Percentiles rank a stretch among this genome's conserved stretches.
Evolutionary conservation across 2,329 filamentous ascomycete genomes (phyloP).

Genomic region (Chaetomiaceae sp.): DNA sequence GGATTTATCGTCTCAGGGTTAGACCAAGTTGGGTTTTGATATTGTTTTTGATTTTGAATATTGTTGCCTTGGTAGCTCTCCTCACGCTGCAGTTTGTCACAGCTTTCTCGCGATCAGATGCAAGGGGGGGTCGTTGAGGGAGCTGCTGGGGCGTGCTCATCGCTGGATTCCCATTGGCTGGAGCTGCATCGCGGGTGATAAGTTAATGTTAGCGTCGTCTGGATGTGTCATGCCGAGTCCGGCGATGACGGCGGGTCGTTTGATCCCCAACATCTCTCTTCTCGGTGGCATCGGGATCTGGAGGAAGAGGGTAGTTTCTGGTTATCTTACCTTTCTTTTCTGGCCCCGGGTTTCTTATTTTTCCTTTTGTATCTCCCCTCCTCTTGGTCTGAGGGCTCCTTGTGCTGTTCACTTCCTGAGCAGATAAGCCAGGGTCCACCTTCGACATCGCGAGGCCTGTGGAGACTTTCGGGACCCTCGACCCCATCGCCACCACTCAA

Average conservation of each 20-base stretch:
- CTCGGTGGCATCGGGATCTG: background rate
- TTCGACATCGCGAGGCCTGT: background rate
- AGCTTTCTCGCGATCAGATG: no score
- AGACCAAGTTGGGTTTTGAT: background rate
- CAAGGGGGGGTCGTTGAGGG: background rate
- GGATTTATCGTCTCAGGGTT: background rate
- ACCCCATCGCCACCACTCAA: conserved; percentile 10
- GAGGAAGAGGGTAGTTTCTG: background rate
- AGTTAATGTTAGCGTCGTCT: background rate
- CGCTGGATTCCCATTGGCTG: conserved; percentile 29
- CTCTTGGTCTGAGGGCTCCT: background rate
- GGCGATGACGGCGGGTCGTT: conserved; percentile 3
- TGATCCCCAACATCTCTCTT: no score
- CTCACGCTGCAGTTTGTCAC: no score
- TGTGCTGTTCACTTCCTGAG: background rate
- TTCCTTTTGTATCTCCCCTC: background rate
- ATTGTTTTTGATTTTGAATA: no score
- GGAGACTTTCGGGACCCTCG: no score
- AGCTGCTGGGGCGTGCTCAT: no score
- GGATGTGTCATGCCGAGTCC: conserved; percentile 23
- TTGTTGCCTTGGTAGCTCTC: no score
- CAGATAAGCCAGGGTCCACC: conserved; percentile 1
- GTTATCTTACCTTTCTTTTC: background rate
- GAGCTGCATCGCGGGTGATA: no score
- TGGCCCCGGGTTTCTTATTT: no score